These are phyloP conservation scores for Chenopodium album DNA, from an alignment of 148 eudicot genomes.

Conservation along the genomic window DNA sequence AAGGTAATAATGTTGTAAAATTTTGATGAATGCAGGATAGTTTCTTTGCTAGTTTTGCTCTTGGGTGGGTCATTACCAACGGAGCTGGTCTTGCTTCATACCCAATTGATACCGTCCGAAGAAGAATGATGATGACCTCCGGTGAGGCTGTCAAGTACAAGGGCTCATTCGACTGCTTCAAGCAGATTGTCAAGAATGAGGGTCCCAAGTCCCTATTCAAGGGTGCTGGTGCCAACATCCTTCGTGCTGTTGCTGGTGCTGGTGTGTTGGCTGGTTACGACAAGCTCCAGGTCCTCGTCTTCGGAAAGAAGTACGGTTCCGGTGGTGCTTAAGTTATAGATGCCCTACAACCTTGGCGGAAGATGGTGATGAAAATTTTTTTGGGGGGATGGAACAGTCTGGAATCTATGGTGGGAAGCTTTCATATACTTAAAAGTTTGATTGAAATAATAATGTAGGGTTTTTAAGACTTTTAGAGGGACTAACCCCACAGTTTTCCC, in stretches of 20 bases:
- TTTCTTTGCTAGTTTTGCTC: conserved; percentile 69
- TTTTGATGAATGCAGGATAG: conserved; percentile 51
- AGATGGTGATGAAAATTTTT: conserved; percentile 53
- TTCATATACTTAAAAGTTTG: conserved; percentile 21
- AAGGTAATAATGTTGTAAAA: background rate
- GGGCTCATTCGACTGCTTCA: conserved; percentile 63
- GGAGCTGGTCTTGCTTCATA: conserved; percentile 76
- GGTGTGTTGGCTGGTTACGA: conserved; percentile 84
- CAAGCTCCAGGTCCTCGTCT: conserved; percentile 73
- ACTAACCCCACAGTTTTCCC: conserved; percentile 38
- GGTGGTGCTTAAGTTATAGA: conserved; percentile 52
- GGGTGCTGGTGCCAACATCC: conserved; percentile 87
- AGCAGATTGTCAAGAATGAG: conserved; percentile 74
- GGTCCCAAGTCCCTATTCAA: conserved; percentile 74
- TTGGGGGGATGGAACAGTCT: conserved; percentile 2
- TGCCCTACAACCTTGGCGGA: conserved; percentile 1
- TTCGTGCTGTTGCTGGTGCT: conserved; percentile 83
- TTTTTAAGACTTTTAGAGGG: conserved; percentile 27
- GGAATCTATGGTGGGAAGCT: conserved; percentile 17
- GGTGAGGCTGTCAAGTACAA: conserved; percentile 84
- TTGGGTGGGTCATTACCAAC: conserved; percentile 69
- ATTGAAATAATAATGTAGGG: conserved; percentile 32
- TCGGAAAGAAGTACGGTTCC: conserved; percentile 72
- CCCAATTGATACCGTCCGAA: conserved; percentile 69
- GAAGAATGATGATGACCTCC: conserved; percentile 90